Evolutionary conservation across 2,329 filamentous ascomycete species (phyloP).

Genomic region (Zasmidium angulare): DNA sequence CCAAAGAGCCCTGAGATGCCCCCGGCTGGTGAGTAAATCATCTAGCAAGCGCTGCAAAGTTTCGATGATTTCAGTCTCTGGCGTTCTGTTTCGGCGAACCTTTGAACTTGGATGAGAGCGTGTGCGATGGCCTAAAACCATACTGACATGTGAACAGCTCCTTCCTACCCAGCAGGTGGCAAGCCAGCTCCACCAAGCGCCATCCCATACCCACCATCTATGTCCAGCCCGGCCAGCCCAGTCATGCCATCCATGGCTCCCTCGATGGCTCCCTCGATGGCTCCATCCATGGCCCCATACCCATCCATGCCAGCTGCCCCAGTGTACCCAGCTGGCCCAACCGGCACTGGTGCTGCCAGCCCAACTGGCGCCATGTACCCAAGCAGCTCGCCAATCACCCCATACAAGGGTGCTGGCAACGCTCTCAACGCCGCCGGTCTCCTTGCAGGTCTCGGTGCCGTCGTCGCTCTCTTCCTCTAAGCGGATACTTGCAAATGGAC

Average conservation of each 20-base stretch:
- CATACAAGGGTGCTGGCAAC: constrained; percentile 23
- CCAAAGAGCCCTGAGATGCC: background rate
- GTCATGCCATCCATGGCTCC: no score
- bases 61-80: no score
- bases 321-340: background rate
- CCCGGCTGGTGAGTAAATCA: background rate
- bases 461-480: constrained; percentile 30
- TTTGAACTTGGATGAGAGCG: no score
- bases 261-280: no score
- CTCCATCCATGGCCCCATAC: background rate
- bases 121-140: background rate
- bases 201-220: constrained; percentile 1
- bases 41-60: no score
- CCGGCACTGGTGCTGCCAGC: constrained; percentile 11
- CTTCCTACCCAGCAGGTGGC: background rate
- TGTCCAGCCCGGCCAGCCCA: background rate
- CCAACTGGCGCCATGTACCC: constrained; percentile 8
- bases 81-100: no score
- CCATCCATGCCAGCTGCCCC: background rate
- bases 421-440: constrained; percentile 23
- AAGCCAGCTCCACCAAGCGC: background rate
- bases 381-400: constrained; percentile 9
- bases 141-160: background rate
- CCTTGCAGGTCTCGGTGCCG: constrained; percentile 25
- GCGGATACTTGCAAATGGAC: constrained; percentile 12